phyloP scores from a whole-genome alignment of 2,329 filamentous ascomycete species.

The Phaeoacremonium minimum region DNA sequence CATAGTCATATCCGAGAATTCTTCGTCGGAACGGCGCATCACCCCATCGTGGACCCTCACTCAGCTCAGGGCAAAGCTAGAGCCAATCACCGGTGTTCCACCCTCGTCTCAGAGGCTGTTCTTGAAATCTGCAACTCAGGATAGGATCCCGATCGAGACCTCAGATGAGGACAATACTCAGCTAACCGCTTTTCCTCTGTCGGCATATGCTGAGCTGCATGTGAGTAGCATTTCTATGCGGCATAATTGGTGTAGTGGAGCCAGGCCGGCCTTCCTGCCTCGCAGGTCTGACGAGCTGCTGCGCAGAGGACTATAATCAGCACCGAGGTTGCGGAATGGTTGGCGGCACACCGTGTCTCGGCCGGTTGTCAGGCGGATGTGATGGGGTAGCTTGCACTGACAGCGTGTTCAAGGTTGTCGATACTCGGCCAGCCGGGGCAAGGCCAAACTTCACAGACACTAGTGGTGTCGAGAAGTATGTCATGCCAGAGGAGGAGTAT shows the following conservation, averaged over 20 bases:
- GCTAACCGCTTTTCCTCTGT: constrained; percentile 62
- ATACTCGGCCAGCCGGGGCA: constrained; percentile 71
- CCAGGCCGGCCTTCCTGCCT: no score
- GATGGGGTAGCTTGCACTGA: no score
- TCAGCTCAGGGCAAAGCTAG: constrained; percentile 80
- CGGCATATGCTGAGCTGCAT: constrained; percentile 73
- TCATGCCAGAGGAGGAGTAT: constrained; percentile 82
- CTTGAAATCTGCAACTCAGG: constrained; percentile 60
- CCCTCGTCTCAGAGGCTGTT: constrained; percentile 72
- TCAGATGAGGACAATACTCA: constrained; percentile 67
- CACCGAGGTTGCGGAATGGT: no score
- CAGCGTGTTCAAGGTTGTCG: no score
- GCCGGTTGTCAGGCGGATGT: no score
- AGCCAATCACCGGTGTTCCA: constrained; percentile 89
- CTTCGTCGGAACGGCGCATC: constrained; percentile 82
- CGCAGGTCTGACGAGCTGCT: no score
- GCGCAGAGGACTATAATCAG: no score
- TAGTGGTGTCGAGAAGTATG: constrained; percentile 81
- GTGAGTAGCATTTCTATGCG: constrained; percentile 50
- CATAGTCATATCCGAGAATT: constrained; percentile 69
- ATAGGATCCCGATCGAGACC: constrained; percentile 62
- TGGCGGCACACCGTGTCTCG: no score
- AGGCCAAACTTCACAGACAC: constrained; percentile 79
- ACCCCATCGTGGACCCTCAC: constrained; percentile 88
- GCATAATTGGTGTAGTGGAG: no score